Percentiles rank a stretch among this genome's conserved stretches.
phyloP scores from a whole-genome alignment of 345 rosid species.

The Iberis pinnata region DNA sequence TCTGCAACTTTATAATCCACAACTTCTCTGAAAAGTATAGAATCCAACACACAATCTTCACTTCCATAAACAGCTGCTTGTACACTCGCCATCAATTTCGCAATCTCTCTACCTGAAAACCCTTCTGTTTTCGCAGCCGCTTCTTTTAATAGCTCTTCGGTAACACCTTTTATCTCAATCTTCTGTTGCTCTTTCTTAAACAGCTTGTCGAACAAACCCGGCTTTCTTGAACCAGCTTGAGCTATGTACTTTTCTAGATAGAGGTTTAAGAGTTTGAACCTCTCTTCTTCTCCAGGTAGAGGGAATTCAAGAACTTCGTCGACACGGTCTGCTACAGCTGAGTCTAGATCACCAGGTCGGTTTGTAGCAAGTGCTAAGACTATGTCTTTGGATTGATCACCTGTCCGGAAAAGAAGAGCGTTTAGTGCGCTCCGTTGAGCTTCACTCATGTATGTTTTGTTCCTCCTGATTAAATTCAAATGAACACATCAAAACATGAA shows the following conservation, averaged over 20 bases:
- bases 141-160: conserved; percentile 66
- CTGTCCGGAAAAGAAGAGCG: conserved; percentile 87
- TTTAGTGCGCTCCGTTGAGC: conserved; percentile 95
- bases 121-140: conserved; percentile 83
- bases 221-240: conserved; percentile 60
- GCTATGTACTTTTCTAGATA: conserved; percentile 85
- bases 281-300: conserved; percentile 73
- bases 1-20: conserved; percentile 93
- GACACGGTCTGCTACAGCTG: conserved; percentile 86
- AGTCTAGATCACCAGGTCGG: conserved; percentile 92
- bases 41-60: conserved; percentile 67
- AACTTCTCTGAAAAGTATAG: conserved; percentile 71
- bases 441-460: conserved; percentile 95
- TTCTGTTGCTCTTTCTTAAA: conserved; percentile 56
- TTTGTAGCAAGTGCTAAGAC: conserved; percentile 95
- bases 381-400: conserved; percentile 91
- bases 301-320: conserved; percentile 93
- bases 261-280: conserved; percentile 72
- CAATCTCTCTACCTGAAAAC: conserved; percentile 91
- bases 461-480: conserved; percentile 51
- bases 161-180: conserved; percentile 76
- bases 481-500: conserved; percentile 10
- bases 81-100: conserved; percentile 86
- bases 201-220: conserved; percentile 46
- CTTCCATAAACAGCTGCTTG: conserved; percentile 97